Base-by-base conservation (phyloP, 2,329 filamentous ascomycete species). In the Hirsutella rhossiliensis region DNA sequence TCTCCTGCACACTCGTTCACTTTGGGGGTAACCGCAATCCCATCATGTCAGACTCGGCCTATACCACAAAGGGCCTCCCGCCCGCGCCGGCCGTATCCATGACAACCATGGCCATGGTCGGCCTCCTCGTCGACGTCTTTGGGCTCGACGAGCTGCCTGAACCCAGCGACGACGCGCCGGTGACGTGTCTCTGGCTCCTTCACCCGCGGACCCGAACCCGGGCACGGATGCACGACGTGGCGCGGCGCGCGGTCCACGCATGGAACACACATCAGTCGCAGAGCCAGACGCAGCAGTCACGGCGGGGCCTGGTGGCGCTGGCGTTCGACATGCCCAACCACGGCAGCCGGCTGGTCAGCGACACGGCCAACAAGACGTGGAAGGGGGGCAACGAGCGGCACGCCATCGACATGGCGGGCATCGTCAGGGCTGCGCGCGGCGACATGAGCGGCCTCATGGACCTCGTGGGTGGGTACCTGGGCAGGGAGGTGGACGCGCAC, bases 321-420 rank as follows among this genome's bases (percentile, higher is more conserved):
- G 77, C 83, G 3, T 94, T 95, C 62, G 92, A 97, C 64, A 88
- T 95, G 68, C 77, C 90, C 39, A 97, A 97, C 62, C 92, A 97
- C 63, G 92, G 92, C 23, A 73, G 76, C 3, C 71, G 92, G 44
- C 63, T 80, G 47, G 76, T 90, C 2, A 73, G 82, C 53, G 65
- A 75, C 8, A 52, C 72, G 17, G 79, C 83, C 23, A 97, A 96
- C 60, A 71, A 82, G 52, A 73, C 82, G 4, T 97, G 89, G 90
- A 75, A 76, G 38, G 64, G 76, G 32, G 88, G 87, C 28, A 95
- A 96, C 58, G 68, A 73, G 31, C 76, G 72, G 7, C 92, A 97
- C 66, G 90, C 88, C 0, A 79, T 87, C 58, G 92, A 98, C 62
- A 95, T 98, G 88, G 88, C 92, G 59, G 80, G 77, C 28, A 77